Evolutionary conservation across 805 yeast genomes (phyloP).

Genomic region (Kodamaea laetipori): DNA sequence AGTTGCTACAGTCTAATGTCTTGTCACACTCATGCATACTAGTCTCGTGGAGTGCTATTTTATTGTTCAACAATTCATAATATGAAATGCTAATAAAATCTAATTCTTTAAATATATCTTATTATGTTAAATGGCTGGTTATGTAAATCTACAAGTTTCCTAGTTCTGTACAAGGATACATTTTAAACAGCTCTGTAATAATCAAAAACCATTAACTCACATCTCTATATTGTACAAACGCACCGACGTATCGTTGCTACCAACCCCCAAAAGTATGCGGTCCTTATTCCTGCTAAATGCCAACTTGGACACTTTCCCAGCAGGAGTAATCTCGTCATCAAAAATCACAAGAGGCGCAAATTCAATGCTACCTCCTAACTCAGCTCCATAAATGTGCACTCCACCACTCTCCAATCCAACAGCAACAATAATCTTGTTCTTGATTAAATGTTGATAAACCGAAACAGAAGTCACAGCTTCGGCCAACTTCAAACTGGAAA

Average conservation of each 20-base stretch:
- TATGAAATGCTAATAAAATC: too few species aligned
- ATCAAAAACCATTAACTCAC: too few species aligned
- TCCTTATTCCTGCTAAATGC: conserved; percentile 49
- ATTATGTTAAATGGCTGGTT: too few species aligned
- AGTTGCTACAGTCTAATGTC: too few species aligned
- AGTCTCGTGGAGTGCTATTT: too few species aligned
- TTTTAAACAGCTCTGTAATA: too few species aligned
- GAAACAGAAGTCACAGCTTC: conserved; percentile 72
- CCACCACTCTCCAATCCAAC: conserved; percentile 75
- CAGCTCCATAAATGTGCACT: conserved; percentile 47
- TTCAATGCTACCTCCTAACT: conserved; percentile 23
- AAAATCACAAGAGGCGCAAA: conserved; percentile 17
- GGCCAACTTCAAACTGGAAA: conserved; percentile 37
- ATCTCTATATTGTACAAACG: conserved; percentile 25
- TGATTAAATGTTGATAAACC: conserved; percentile 35
- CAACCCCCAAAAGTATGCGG: conserved; percentile 52
- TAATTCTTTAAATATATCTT: too few species aligned
- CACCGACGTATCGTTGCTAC: conserved; percentile 67
- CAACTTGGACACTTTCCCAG: conserved; percentile 61
- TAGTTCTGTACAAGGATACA: too few species aligned
- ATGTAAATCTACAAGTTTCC: too few species aligned
- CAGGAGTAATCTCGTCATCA: conserved; percentile 50
- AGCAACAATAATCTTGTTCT: conserved; percentile 44
- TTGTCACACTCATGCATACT: too few species aligned
- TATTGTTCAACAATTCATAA: too few species aligned